Evolutionary conservation across 805 yeast genomes (phyloP), one percentile per base, ranked within the genome.

Genomic region (Lipomyces mesembrius): DNA sequence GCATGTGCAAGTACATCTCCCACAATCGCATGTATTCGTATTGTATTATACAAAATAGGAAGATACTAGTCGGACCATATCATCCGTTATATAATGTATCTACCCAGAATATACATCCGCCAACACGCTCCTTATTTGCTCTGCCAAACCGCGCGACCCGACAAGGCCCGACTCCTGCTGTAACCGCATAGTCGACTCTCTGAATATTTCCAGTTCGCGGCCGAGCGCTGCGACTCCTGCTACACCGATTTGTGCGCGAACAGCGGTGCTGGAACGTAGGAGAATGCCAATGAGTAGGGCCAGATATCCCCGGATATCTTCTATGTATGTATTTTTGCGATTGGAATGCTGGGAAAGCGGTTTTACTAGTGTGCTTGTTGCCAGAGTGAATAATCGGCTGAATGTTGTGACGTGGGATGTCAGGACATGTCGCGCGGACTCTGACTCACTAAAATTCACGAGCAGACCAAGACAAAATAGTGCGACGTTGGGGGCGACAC

Each of bases 391-490:
- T 32, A 61, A 17, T 39, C 37, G 34, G 8, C 49, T 9, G 12
- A 62, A 6, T n/a, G 17, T 35, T 1, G 17, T 22, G 25, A 43
- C 17, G 20, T 43, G 39, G 25, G 46, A 29, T 12, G 59, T n/a
- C 20, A 63, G 37, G 5, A 39, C 29, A 2, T 43, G 35, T 6
- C 65, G 59, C 20, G 66, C 63, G 6, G 39, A 54, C n/a, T 35
- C 62, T 27, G 27, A 29, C 27, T 68, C 71, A 49, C 66, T 29
- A 17, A 67, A 37, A 54, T 68, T 68, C 20, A 62, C 57, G 6
- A 66, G 49, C 35, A 68, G 46, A 2, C 70, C 71, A 20, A 68
- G n/a, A 5, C 59, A 54, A 35, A 66, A 67, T 7, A 68, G 9
- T 35, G 64, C 71, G 32, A 66, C 46, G 54, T 67, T 67, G 20